Evolutionary conservation across 148 eudicot genomes (phyloP).

Genomic region (Fallopia convolvulus): DNA sequence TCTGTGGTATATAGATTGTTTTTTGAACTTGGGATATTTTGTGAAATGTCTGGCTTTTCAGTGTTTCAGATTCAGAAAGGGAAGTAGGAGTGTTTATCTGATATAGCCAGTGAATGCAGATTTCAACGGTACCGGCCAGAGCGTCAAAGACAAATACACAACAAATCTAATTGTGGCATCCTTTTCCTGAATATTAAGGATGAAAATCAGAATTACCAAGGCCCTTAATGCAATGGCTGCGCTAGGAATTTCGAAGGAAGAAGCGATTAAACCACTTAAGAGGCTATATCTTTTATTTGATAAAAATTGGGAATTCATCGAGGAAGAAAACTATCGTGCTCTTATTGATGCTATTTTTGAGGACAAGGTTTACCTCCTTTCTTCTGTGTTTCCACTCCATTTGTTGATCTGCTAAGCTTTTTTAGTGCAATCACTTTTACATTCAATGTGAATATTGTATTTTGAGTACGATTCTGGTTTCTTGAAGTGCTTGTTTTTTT

Average conservation of each 20-base stretch:
- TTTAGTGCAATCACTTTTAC: background rate
- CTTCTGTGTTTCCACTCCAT: background rate
- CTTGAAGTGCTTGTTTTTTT: constrained; percentile 2
- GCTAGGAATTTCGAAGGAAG: constrained; percentile 28
- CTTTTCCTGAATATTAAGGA: constrained; percentile 8
- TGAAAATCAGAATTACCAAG: constrained; percentile 25
- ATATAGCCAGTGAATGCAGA: background rate
- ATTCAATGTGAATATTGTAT: background rate
- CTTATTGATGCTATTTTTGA: constrained; percentile 76
- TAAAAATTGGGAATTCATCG: constrained; percentile 57
- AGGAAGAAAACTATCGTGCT: constrained; percentile 47
- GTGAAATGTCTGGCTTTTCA: background rate
- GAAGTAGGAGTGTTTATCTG: background rate
- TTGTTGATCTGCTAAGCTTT: background rate
- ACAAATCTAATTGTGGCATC: background rate
- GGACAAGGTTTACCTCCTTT: constrained; percentile 32
- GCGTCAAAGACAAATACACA: background rate
- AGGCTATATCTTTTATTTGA: constrained; percentile 41
- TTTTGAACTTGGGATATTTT: background rate
- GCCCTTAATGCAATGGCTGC: constrained; percentile 46
- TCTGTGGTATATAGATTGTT: background rate
- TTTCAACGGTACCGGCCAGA: background rate
- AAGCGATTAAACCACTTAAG: constrained; percentile 38
- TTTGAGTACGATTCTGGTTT: background rate
- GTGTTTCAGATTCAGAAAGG: background rate